Evolutionary conservation across 1,284 basidiomycete genomes (phyloP).

Genomic region (Sanghuangporus baumii): DNA sequence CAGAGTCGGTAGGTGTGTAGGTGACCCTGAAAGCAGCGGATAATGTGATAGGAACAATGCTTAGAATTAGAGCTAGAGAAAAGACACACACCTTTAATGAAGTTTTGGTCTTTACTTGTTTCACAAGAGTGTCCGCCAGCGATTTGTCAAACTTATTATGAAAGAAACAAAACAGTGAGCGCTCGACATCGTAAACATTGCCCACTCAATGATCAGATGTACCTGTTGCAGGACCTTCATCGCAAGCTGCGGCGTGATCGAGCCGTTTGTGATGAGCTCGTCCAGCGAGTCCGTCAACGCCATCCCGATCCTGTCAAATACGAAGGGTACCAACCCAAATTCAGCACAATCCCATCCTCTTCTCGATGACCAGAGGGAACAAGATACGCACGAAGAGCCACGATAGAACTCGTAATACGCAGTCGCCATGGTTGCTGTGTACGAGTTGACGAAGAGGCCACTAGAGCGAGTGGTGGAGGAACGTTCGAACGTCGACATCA

Average conservation of each 20-base stretch:
- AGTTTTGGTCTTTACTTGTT: constrained; percentile 89
- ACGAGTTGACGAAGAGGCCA: neutral
- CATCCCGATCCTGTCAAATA: constrained; percentile 77
- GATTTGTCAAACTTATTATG: constrained; percentile 84
- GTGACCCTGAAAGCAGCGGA: constrained; percentile 58
- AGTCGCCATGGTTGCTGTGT: constrained; percentile 49
- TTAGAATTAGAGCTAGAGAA: neutral
- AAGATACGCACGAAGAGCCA: constrained; percentile 68
- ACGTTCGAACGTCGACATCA: constrained; percentile 8
- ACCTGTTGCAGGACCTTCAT: constrained; percentile 98
- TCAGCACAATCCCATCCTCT: neutral
- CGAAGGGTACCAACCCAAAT: neutral
- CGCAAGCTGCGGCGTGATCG: constrained; percentile 95
- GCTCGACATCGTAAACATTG: constrained; percentile 19
- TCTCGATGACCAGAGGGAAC: neutral
- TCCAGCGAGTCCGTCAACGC: constrained; percentile 98
- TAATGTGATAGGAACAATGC: neutral
- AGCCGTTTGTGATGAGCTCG: constrained; percentile 95
- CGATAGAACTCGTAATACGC: constrained; percentile 92
- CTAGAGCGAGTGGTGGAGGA: neutral
- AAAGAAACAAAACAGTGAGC: constrained; percentile 1
- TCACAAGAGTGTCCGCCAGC: constrained; percentile 84
- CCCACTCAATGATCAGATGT: neutral
- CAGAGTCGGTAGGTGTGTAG: constrained; percentile 89
- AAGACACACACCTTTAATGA: constrained; percentile 73